These are phyloP conservation scores for Chalciporus piperatoides DNA, from an alignment of 1,284 basidiomycete genomes.

Conservation along the genomic window DNA sequence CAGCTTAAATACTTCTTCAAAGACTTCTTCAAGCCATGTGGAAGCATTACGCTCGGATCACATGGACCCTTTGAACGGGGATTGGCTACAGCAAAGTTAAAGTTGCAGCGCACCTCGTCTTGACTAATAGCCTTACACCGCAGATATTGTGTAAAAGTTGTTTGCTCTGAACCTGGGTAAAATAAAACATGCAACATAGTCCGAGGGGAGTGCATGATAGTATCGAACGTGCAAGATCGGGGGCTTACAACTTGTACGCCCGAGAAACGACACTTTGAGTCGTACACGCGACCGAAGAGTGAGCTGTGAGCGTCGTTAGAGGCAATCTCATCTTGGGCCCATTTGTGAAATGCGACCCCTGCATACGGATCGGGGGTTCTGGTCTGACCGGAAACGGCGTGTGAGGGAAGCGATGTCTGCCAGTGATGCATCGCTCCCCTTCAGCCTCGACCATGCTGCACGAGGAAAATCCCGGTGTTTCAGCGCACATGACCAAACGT, in stretches of 20 bases:
- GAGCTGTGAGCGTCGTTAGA: not conserved
- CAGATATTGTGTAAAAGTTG: not conserved
- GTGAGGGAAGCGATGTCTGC: not conserved
- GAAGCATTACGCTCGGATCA: not conserved
- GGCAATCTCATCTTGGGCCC: not conserved
- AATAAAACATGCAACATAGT: not conserved
- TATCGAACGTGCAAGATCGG: not conserved
- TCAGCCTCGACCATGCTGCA: not conserved
- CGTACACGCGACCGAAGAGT: not conserved
- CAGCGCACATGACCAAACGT: not conserved
- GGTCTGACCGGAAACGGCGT: not conserved
- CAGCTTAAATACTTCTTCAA: not conserved
- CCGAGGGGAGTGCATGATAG: not conserved
- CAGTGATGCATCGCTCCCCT: not conserved
- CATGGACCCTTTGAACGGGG: not conserved
- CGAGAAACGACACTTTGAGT: not conserved
- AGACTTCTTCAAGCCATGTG: not conserved
- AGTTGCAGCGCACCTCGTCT: not conserved
- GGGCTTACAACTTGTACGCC: not conserved
- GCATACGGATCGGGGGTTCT: too few relatives aligned
- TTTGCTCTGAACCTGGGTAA: not conserved
- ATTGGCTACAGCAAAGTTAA: not conserved
- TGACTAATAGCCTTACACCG: not conserved
- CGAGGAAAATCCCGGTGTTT: not conserved
- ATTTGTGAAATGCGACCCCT: too few relatives aligned